Evolutionary conservation across 352 stramenopile genomes (phyloP).

Genomic region (Globisporangium abappressorium): DNA sequence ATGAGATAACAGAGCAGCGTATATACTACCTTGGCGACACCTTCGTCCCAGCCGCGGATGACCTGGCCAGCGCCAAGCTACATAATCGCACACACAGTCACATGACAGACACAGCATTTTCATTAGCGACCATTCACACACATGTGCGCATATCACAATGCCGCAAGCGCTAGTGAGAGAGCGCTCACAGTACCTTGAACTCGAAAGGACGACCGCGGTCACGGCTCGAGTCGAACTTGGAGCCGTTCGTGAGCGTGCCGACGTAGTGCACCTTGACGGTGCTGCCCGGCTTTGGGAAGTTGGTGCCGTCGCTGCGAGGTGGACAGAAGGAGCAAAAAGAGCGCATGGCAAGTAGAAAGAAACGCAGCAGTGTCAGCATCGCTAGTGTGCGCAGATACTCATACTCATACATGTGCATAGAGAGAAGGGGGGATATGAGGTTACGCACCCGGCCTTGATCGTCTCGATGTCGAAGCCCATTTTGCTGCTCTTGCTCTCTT

Average conservation of each 20-base stretch:
- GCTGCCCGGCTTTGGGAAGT: conserved; percentile 66
- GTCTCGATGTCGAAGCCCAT: conserved; percentile 50
- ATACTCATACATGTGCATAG: background rate
- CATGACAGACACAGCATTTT: no score
- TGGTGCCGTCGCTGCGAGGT: conserved; percentile 58
- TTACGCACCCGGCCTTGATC: conserved; percentile 60
- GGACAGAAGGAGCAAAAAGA: background rate
- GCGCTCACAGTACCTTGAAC: conserved; percentile 39
- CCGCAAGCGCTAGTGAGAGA: background rate
- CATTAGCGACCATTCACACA: no score
- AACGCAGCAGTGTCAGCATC: background rate
- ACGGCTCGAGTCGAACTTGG: conserved; percentile 82
- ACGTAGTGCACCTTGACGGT: conserved; percentile 82
- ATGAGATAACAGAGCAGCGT: background rate
- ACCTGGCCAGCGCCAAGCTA: conserved; percentile 71
- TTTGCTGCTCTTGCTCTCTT: background rate
- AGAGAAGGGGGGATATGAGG: background rate
- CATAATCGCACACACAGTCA: background rate
- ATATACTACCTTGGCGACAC: conserved; percentile 37
- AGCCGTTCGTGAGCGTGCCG: conserved; percentile 68
- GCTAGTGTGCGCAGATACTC: background rate
- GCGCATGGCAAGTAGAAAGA: background rate
- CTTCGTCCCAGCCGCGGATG: conserved; percentile 79
- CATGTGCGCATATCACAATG: no score
- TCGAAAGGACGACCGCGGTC: conserved; percentile 75